A percentile compares a stretch with the other conserved stretches of the same genome.
phyloP scores from a whole-genome alignment of 495 filamentous ascomycete species.

The Penicillium herquei region DNA sequence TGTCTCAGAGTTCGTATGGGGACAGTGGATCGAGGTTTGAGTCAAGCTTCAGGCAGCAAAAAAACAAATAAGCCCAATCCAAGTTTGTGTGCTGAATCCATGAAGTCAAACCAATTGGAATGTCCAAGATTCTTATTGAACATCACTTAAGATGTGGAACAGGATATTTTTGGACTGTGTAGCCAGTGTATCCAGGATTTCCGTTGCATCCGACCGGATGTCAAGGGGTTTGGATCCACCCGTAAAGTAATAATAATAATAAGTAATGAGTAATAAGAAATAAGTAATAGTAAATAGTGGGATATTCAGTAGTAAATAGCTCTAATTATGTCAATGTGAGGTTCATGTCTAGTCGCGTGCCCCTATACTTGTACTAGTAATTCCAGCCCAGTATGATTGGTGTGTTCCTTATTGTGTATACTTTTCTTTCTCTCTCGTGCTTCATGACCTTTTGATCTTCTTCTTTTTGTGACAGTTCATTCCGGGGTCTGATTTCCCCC shows the following conservation, averaged over 20 bases:
- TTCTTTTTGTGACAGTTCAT: slow-evolving; percentile 3
- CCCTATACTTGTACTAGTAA: background rate
- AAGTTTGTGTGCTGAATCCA: background rate
- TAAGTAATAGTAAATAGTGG: background rate
- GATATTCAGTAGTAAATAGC: no score
- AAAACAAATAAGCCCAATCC: background rate
- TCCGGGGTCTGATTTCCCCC: slow-evolving; percentile 11
- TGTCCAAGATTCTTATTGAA: no score
- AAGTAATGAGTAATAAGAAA: no score
- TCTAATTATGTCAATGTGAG: background rate
- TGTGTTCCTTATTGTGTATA: background rate
- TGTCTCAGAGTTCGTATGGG: background rate
- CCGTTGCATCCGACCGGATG: background rate
- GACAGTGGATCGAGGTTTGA: background rate
- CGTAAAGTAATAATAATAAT: background rate
- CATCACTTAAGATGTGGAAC: background rate
- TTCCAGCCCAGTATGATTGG: background rate
- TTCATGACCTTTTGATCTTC: background rate
- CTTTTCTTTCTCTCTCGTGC: background rate
- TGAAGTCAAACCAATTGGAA: no score
- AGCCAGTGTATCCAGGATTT: background rate
- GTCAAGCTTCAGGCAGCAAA: background rate
- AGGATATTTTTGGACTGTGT: no score
- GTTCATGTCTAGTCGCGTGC: slow-evolving; percentile 1
- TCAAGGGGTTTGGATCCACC: background rate